phyloP scores from a whole-genome alignment of 176 grass and related monocot species.

The Musa itinerans region DNA sequence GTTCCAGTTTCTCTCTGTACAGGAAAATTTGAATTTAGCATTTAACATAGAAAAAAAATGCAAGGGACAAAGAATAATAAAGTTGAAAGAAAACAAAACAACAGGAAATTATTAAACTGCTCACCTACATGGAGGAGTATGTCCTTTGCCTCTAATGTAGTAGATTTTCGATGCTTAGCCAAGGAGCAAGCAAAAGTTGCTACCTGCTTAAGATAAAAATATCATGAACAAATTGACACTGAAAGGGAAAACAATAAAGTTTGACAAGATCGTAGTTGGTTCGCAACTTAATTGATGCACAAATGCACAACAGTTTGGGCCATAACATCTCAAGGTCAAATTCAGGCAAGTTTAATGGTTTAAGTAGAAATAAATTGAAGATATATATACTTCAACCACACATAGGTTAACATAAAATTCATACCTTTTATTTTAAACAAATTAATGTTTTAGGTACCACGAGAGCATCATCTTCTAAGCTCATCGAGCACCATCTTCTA shows the following conservation, averaged over 20 bases:
- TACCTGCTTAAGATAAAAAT: conserved; percentile 50
- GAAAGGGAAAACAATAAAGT: background rate
- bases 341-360: background rate
- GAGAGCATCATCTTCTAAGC: too few species aligned
- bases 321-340: background rate
- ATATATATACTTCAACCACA: background rate
- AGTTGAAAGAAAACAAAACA: conserved; percentile 5
- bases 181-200: conserved; percentile 88
- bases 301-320: background rate
- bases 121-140: conserved; percentile 95
- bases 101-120: background rate
- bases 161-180: conserved; percentile 93
- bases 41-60: background rate
- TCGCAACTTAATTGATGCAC: background rate
- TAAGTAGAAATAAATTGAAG: background rate
- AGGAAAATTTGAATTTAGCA: conserved; percentile 12
- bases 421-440: too few species aligned
- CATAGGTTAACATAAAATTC: too few species aligned
- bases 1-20: conserved; percentile 91
- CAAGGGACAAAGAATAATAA: background rate
- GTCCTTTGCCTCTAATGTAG: conserved; percentile 82
- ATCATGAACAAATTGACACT: background rate
- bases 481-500: too few species aligned
- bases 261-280: background rate
- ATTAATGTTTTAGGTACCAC: background rate